phyloP scores from a whole-genome alignment of 192 early-diverging fungal genomes.

The Spinellus fusiger region DNA sequence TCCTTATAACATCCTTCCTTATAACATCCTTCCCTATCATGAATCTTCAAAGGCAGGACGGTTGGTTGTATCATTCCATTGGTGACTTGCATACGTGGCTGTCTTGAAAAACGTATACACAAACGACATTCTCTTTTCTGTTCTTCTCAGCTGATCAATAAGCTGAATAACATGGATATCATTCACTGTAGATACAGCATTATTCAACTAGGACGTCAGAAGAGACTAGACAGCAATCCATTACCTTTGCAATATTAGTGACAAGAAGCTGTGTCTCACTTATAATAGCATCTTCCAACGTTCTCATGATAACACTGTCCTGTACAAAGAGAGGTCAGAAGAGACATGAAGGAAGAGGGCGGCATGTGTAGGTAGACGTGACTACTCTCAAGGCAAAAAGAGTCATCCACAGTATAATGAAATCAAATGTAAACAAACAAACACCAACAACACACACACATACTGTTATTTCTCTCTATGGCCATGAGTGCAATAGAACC shows the following conservation, averaged over 20 bases:
- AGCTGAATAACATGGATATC: not conserved
- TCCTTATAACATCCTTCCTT: no score
- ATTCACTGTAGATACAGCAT: not conserved
- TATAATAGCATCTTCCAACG: not conserved
- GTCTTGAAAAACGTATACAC: not conserved
- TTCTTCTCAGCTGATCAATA: not conserved
- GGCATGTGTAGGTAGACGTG: no score
- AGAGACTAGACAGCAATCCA: not conserved
- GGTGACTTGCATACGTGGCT: not conserved
- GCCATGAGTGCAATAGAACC: conserved; percentile 50
- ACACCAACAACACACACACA: no score
- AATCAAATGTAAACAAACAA: no score
- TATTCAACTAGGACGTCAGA: not conserved
- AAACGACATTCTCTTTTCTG: not conserved
- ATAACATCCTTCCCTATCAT: not conserved
- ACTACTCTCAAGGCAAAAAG: no score
- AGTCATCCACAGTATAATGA: no score
- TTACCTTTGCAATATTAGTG: not conserved
- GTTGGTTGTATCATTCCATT: not conserved
- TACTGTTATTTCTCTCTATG: no score
- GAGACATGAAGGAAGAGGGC: not conserved
- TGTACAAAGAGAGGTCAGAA: not conserved
- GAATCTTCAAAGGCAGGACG: not conserved
- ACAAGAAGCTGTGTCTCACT: not conserved
- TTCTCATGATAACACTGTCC: not conserved